A percentile compares a stretch with the other conserved stretches of the same genome.
Evolutionary conservation across 805 yeast genomes (phyloP).

Genomic region (Hanseniaspora singularis): DNA sequence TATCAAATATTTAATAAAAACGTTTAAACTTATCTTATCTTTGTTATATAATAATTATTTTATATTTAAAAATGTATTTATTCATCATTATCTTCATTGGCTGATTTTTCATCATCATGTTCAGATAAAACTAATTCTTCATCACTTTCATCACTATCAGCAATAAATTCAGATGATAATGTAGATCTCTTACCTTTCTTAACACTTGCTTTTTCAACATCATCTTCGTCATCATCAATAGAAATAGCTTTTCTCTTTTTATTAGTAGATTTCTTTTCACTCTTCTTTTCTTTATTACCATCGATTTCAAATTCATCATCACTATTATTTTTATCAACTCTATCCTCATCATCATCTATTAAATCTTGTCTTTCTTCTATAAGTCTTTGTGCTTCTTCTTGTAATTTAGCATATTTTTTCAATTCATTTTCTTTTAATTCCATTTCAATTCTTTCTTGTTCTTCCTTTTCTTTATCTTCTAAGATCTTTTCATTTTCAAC

Average conservation of each 20-base stretch:
- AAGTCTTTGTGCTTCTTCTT: conserved; percentile 47
- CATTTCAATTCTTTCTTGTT: conserved; percentile 35
- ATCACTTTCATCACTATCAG: conserved; percentile 33
- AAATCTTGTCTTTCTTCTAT: conserved; percentile 42
- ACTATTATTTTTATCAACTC: conserved; percentile 31
- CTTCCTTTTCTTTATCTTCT: conserved; percentile 34
- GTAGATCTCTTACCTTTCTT: conserved; percentile 25
- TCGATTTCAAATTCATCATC: conserved; percentile 27
- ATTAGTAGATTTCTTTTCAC: conserved; percentile 27
- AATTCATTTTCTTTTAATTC: conserved; percentile 39
- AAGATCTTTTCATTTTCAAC: conserved; percentile 39
- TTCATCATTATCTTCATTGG: conserved; percentile 16
- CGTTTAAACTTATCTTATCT: no score
- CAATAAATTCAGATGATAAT: conserved; percentile 32
- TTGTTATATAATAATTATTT: conserved; percentile 22
- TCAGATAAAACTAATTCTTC: conserved; percentile 14
- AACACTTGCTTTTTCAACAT: conserved; percentile 20
- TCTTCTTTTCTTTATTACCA: conserved; percentile 24
- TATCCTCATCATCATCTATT: conserved; percentile 32
- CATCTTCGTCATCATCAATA: conserved; percentile 32
- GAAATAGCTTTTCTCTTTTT: conserved; percentile 35
- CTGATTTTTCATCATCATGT: conserved; percentile 15
- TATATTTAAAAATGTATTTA: conserved; percentile 20
- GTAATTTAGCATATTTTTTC: conserved; percentile 39
- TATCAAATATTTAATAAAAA: no score